Conservation (phyloP, 148 eudicot species). For the Rhododendron ferrugineum region DNA sequence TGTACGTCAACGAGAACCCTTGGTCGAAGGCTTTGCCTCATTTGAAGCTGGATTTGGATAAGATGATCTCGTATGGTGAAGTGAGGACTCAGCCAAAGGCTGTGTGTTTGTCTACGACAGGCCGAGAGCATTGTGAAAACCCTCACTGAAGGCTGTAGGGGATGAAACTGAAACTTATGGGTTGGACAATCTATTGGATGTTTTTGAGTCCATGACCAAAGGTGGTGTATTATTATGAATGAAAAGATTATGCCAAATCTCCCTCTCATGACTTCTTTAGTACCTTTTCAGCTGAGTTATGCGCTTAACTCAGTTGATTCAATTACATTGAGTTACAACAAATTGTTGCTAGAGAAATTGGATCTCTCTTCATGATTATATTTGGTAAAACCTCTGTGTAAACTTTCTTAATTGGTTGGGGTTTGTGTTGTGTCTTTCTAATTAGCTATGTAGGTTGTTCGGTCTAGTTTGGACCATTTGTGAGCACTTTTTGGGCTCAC, state of each 20-base stretch:
- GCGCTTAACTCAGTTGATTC: background rate
- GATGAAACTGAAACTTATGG: conserved; percentile 30
- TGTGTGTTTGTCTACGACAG: conserved; percentile 68
- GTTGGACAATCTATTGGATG: conserved; percentile 53
- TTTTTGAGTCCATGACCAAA: conserved; percentile 83
- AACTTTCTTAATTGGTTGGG: background rate
- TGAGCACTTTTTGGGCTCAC: too few relatives aligned
- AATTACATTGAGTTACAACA: background rate
- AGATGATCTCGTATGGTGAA: conserved; percentile 47
- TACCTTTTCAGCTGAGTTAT: background rate
- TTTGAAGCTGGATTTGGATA: conserved; percentile 59
- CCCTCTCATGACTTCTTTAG: conserved; percentile 8
- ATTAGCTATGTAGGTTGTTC: background rate
- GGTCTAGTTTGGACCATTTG: too few relatives aligned
- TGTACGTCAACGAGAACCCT: conserved; percentile 82
- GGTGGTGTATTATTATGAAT: conserved; percentile 44
- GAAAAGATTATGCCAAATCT: conserved; percentile 37
- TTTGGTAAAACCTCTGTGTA: background rate
- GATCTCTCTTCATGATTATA: background rate
- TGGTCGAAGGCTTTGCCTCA: conserved; percentile 77
- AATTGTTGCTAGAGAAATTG: background rate
- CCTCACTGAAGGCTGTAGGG: conserved; percentile 59
- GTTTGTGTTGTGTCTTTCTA: background rate
- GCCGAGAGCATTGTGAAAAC: conserved; percentile 85
- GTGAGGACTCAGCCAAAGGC: conserved; percentile 77